Evolutionary conservation across 352 stramenopile genomes (phyloP).

Genomic region (Phytophthora tentaculata): DNA sequence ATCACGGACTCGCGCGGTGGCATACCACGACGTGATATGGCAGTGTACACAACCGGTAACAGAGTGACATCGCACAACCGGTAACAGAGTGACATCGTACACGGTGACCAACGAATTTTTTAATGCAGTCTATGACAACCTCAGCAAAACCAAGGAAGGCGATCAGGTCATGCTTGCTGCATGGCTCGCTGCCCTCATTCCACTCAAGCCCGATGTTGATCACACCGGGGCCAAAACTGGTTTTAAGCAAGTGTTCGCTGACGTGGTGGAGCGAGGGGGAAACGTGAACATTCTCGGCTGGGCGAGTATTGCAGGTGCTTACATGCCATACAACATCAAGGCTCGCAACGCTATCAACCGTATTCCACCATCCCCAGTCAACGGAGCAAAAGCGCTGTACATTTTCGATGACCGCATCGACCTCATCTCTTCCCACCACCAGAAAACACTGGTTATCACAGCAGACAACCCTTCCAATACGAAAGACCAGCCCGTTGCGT

Average conservation of each 20-base stretch:
- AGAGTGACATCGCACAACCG: conserved; percentile 39
- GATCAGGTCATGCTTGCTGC: conserved; percentile 45
- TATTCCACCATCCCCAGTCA: conserved; percentile 17
- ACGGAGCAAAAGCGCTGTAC: conserved; percentile 25
- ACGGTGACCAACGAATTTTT: conserved; percentile 49
- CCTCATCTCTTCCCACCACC: conserved; percentile 45
- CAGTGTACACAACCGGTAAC: conserved; percentile 44
- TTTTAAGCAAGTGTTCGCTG: conserved; percentile 40
- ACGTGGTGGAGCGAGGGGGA: conserved; percentile 37
- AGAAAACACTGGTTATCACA: conserved; percentile 52
- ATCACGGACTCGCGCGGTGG: conserved; percentile 30
- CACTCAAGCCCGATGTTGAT: conserved; percentile 42
- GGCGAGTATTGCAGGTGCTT: conserved; percentile 43
- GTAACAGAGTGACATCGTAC: conserved; percentile 50
- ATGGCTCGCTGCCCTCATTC: conserved; percentile 49
- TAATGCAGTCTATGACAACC: conserved; percentile 42
- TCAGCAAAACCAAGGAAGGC: conserved; percentile 24
- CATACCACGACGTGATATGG: conserved; percentile 37
- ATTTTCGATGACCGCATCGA: conserved; percentile 62
- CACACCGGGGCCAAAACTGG: conserved; percentile 26
- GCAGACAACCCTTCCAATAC: conserved; percentile 9
- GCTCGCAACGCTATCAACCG: conserved; percentile 48
- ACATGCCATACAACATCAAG: conserved; percentile 32
- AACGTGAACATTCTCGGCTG: conserved; percentile 54
- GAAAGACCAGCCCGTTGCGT: conserved; percentile 36